These are phyloP conservation scores for Taiwanofungus camphoratus DNA, from an alignment of 1,284 basidiomycete species.

Conservation along the genomic window DNA sequence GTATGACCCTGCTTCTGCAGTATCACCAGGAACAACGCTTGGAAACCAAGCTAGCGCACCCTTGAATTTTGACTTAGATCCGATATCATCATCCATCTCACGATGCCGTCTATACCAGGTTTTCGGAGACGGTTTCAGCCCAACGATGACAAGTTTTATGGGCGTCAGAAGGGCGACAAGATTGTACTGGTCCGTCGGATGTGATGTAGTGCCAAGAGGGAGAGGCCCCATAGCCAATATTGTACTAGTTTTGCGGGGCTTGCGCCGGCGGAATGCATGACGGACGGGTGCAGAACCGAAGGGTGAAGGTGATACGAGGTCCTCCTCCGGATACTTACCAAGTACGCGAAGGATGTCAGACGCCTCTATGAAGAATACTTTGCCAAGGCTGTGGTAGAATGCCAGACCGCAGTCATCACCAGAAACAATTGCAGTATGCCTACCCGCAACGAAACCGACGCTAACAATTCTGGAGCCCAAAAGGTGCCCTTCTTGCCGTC, in stretches of 20 bases:
- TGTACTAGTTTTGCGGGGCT: constrained; percentile 43
- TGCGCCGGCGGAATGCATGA: constrained; percentile 26
- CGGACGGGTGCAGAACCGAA: constrained; percentile 11
- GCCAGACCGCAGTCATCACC: constrained; percentile 90
- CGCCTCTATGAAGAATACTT: constrained; percentile 92
- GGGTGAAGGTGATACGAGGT: constrained; percentile 14
- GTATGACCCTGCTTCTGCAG: constrained; percentile 23
- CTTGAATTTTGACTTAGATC: constrained; percentile 42
- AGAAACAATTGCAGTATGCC: constrained; percentile 91
- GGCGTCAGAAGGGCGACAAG: constrained; percentile 87
- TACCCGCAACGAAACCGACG: constrained; percentile 86
- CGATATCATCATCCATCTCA: constrained; percentile 40
- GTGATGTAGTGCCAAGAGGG: constrained; percentile 73
- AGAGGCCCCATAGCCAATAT: constrained; percentile 79
- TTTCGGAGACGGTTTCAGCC: constrained; percentile 85
- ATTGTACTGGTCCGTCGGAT: constrained; percentile 80
- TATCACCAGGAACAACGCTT: constrained; percentile 32
- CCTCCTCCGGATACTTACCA: constrained; percentile 79
- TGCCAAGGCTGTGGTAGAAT: constrained; percentile 94
- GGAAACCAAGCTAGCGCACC: constrained; percentile 79
- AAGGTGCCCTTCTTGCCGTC: constrained; percentile 91
- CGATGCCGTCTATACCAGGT: constrained; percentile 88
- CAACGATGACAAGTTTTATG: constrained; percentile 88
- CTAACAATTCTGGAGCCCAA: constrained; percentile 80
- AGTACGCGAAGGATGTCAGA: constrained; percentile 92